phyloP scores from a whole-genome alignment of 2,329 filamentous ascomycete genomes.

The Cordyceps cicadae region DNA sequence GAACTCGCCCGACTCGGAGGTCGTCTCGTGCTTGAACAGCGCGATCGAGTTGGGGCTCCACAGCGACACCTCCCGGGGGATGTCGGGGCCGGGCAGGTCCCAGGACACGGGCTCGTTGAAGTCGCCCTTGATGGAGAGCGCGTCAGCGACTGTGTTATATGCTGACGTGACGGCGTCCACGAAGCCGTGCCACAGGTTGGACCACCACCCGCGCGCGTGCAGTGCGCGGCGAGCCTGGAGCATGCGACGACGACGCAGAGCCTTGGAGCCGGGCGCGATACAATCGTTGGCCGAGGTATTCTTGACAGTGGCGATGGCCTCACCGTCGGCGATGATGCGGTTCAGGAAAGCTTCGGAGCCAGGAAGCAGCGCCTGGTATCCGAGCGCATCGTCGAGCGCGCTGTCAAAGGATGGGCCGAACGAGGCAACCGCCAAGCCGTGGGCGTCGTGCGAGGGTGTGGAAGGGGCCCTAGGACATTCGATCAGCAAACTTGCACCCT shows the following conservation, averaged over 20 bases:
- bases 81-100: conserved; percentile 13
- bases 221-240: background rate
- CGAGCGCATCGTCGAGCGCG: conserved; percentile 21
- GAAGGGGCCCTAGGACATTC: background rate
- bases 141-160: conserved; percentile 5
- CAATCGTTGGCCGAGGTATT: background rate
- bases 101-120: conserved; percentile 17
- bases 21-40: conserved; percentile 4
- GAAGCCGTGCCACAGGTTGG: background rate
- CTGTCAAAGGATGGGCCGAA: conserved; percentile 21
- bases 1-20: conserved; percentile 8
- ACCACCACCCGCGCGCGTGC: background rate
- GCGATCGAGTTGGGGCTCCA: conserved; percentile 19
- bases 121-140: conserved; percentile 14
- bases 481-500: background rate
- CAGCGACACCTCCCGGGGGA: conserved; percentile 19
- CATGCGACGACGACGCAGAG: background rate
- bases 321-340: conserved; percentile 7
- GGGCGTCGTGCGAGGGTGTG: background rate
- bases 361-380: conserved; percentile 13
- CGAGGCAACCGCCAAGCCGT: conserved; percentile 20
- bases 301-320: background rate
- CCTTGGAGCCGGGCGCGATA: background rate
- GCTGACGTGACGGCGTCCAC: conserved; percentile 3
- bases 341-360: conserved; percentile 14